Base-by-base conservation (phyloP, 1,284 basidiomycete species). In the Boletus semigastroideus region DNA sequence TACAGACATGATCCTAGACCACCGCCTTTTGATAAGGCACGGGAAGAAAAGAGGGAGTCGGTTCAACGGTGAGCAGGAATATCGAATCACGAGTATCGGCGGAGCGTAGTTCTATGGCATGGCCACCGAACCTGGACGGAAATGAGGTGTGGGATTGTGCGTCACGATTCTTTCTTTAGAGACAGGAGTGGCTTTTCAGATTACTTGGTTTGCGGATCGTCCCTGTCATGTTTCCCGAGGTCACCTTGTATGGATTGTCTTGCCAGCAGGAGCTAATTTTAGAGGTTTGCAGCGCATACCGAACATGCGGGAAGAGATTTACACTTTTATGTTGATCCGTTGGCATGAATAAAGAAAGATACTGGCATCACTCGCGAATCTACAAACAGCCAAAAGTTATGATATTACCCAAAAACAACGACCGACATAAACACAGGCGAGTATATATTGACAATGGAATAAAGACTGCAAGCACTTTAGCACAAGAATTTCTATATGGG, bases 91-190 rank as follows among this genome's bases (percentile, higher is more conserved):
- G 72, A 40, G 66, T 77, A 30, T 79, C 77, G 54, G 72, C 72
- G 55, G 76, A 78, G 66, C 75, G 77, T 46, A 79, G 73, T 49
- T 78, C 76, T 46, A 72, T 64, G 38, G 57, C 56, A 46, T 75
- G 75, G 75, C 58, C 68, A 53, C 62, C 59, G 48, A 55, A 65
- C 55, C 58, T 65, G 51, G 67, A 72, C 61, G 59, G 58, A 49
- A 57, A 62, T 59, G 52, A 46, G 4, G 50, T 64, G 53, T 65
- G 62, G 51, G 64, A 66, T 46, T 36, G 33, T 45, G 38, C 28
- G 31, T 47, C 48, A 48, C 59, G 17, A 51, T 51, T 56, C 55
- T 55, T 70, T 67, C 71, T 53, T 63, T 31, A 51, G 61, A 49
- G 49, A 68, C 54, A 67, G 55, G 59, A 46, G 52, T 1, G 34